A percentile compares a stretch with the other conserved stretches of the same genome.
These are phyloP conservation scores for Pichia sp. DNA, from an alignment of 1,139 yeast genomes.

Conservation along the genomic window DNA sequence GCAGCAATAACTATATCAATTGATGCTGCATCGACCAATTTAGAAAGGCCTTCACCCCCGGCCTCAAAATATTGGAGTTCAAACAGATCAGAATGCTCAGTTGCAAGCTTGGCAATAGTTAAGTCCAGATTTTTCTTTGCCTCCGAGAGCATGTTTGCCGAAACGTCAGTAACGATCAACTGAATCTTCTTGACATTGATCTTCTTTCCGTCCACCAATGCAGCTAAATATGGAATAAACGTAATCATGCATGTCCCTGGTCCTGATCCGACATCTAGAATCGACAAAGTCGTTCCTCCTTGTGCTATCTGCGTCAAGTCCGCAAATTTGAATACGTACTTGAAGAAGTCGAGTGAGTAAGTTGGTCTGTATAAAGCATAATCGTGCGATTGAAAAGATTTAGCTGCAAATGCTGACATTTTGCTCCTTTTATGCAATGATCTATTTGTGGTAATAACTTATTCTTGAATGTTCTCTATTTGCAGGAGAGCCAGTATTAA, in stretches of 20 bases:
- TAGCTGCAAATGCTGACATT: conserved; percentile 67
- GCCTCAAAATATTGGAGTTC: conserved; percentile 27
- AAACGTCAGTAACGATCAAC: conserved; percentile 68
- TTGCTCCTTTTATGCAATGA: background rate
- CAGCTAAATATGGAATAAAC: conserved; percentile 9
- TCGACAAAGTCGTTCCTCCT: conserved; percentile 7
- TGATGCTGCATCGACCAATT: conserved; percentile 26
- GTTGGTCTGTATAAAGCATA: conserved; percentile 65
- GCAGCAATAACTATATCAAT: conserved; percentile 69
- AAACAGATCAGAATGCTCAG: conserved; percentile 19
- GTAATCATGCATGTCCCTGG: conserved; percentile 48
- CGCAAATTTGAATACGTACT: conserved; percentile 38
- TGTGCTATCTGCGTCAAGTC: conserved; percentile 6
- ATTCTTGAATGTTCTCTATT: too few relatives aligned
- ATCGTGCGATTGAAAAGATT: conserved; percentile 52
- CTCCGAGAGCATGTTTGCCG: conserved; percentile 54
- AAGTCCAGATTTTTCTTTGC: conserved; percentile 20
- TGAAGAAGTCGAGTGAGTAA: conserved; percentile 55
- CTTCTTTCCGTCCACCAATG: conserved; percentile 14
- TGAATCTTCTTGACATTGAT: conserved; percentile 35
- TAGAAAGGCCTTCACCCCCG: conserved; percentile 34
- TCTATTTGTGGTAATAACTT: too few relatives aligned
- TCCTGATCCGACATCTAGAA: conserved; percentile 77
- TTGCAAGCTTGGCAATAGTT: conserved; percentile 15
- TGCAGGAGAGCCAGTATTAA: too few relatives aligned